Base-by-base conservation (phyloP, 2,329 filamentous ascomycete species). In the Penicillium olsonii region DNA sequence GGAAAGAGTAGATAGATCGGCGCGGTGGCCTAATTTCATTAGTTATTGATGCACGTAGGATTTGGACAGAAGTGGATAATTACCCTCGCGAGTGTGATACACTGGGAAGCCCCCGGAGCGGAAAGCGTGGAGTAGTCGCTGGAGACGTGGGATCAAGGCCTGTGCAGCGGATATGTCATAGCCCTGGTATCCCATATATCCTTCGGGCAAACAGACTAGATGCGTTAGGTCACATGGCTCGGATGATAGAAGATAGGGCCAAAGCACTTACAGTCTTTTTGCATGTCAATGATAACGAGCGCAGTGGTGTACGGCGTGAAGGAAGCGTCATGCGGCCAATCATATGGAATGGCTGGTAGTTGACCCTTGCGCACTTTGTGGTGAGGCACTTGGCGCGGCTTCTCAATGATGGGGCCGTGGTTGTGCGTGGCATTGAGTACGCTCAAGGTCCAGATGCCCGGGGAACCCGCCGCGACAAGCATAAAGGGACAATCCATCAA, bases 1-100 rank as follows among this genome's bases (percentile, higher is more conserved):
- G 0, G 79, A 78, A 0, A 84, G 73, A 7, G 81, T 83, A 0
- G 79, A 80, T 5, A 84, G 71, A 56, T 83, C 77, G 0, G 79
- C 65, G 10, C 79, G 77, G 53, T 76, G 73, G 17, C 74, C 73
- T 75, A 17, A 37, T 11, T 27, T 12, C 7, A 34, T 64, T 45
- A 63, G 55, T 33, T 18, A 43, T 19, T 31, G 24, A 3, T 2
- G 33, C 20, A 4, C 15, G 12, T 39, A 7, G 7, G 12, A 24
- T 8, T 12, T 8, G 19, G 34, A 5, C 2, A 2, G n/a, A 11
- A 22, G 17, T n/a, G 17, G 15, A 2, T 35, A 42, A 14, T 22
- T 50, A 75, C 72, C 74, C 69, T 77, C 73, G 15, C 74, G 71
- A 7, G 74, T 76, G 55, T 75, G 71, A 42, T 75, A 76, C 8